These are phyloP conservation scores for Chaetomiaceae sp. DNA, from an alignment of 2,329 filamentous ascomycete genomes.

Conservation along the genomic window DNA sequence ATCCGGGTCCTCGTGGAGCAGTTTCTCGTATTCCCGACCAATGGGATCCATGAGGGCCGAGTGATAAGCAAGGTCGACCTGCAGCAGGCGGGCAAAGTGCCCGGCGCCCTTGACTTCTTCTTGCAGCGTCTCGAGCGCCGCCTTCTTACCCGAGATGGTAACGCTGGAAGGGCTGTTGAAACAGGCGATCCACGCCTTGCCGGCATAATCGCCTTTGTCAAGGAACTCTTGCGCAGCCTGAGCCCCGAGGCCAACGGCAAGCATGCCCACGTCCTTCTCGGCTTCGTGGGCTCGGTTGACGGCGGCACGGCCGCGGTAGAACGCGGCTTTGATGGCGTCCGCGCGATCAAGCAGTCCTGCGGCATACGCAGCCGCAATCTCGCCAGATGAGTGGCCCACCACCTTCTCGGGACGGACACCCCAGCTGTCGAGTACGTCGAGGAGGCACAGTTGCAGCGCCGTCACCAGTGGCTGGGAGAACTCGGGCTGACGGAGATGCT, in stretches of 20 bases:
- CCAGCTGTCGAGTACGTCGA: conserved; percentile 34
- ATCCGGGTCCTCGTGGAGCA: conserved; percentile 8
- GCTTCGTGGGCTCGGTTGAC: neutral
- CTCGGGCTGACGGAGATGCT: no score
- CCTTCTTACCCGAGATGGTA: conserved; percentile 28
- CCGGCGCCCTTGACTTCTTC: conserved; percentile 19
- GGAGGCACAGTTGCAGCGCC: conserved; percentile 37
- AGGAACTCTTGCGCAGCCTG: conserved; percentile 20
- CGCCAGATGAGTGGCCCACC: conserved; percentile 46
- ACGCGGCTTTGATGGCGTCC: conserved; percentile 43
- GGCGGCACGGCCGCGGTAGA: conserved; percentile 37
- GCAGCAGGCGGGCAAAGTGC: conserved; percentile 29
- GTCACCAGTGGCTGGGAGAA: conserved; percentile 35
- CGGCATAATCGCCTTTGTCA: conserved; percentile 18
- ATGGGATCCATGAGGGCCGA: conserved; percentile 27
- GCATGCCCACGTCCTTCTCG: conserved; percentile 30
- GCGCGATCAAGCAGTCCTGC: conserved; percentile 37
- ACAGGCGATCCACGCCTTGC: conserved; percentile 24
- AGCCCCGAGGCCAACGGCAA: conserved; percentile 27
- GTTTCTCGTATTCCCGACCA: conserved; percentile 16
- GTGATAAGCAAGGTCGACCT: conserved; percentile 32
- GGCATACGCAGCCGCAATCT: conserved; percentile 48
- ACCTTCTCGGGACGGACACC: conserved; percentile 33
- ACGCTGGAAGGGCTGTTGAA: conserved; percentile 28
- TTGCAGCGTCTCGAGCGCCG: conserved; percentile 14